Evolutionary conservation across 495 filamentous ascomycete genomes (phyloP), one percentile per base, ranked within the genome.

Genomic region (Acidiella bohemica): DNA sequence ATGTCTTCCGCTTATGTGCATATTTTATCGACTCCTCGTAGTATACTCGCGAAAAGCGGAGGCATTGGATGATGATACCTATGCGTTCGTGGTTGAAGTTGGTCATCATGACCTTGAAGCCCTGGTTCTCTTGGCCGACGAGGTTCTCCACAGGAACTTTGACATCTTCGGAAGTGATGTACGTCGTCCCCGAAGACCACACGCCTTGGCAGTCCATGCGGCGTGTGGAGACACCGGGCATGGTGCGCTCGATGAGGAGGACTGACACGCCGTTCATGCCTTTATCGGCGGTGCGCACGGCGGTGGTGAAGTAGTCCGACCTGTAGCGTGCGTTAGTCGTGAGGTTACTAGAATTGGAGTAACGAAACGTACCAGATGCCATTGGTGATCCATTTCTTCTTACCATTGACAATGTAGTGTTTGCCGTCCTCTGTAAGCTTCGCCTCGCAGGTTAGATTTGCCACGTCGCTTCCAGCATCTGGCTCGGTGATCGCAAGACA

Each of bases 381-480:
- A 66, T 97, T 96, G 55, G 88, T 95, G 62, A 97, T 97, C 90
- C 90, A 96, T 63, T 97, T 97, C 78, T 97, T 96, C 72, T 95
- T 90, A 28, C 90, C 90, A 57, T 96, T 97, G 61, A 97, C 90
- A 44, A 97, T 95, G 61, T 92, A 97, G 61, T 95, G 84, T 70
- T 95, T 97, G 55, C 90, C 90, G 56, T 95, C 88, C 51, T 84
- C 75, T 37, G 70, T 78, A 30, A 93, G 78, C 66, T 92, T 93
- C 19, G 90, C 90, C 67, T 94, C 86, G 58, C 88, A 95, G 18
- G 77, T 87, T 26, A 97, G 62, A 63, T 92, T 95, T 38, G 90
- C 90, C 12, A 97, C 90, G 59, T 97, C 90, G 56, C 70, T 73
- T 21, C 78, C 81, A 65, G 84, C 81, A 28, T 44, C 50, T 3